These are phyloP conservation scores for Wickerhamiella siamensis DNA, from an alignment of 805 yeast species.

Conservation along the genomic window DNA sequence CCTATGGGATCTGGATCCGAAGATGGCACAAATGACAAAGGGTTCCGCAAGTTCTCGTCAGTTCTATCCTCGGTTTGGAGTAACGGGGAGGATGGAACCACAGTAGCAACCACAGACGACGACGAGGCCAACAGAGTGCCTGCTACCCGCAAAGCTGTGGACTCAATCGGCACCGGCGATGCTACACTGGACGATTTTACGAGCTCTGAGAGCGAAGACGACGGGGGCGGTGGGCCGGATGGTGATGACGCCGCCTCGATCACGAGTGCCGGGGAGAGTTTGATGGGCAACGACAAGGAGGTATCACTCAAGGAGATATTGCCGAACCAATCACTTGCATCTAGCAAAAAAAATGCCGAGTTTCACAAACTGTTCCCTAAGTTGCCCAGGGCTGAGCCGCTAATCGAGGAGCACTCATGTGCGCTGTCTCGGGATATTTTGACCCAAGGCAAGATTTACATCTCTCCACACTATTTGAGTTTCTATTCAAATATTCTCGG, in stretches of 20 bases:
- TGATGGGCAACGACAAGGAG: neutral
- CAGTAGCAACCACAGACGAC: neutral
- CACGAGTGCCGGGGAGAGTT: no score
- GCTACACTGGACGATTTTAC: conserved; percentile 1
- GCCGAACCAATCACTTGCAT: conserved; percentile 28
- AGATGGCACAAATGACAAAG: neutral
- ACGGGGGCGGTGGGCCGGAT: neutral
- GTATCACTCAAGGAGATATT: neutral
- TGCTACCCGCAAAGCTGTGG: neutral
- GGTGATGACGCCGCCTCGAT: no score
- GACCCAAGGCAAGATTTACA: conserved; percentile 73
- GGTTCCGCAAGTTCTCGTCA: neutral
- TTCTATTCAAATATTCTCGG: conserved; percentile 80
- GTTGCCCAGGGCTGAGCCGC: conserved; percentile 51
- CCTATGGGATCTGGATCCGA: no score
- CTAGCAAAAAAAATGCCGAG: conserved; percentile 48
- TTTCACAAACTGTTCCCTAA: conserved; percentile 64
- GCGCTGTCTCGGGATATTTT: conserved; percentile 78
- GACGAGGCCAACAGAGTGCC: neutral
- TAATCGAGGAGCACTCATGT: conserved; percentile 80
- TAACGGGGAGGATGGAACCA: neutral
- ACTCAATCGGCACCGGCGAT: conserved; percentile 1
- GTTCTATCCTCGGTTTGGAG: neutral
- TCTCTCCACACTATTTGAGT: conserved; percentile 64
- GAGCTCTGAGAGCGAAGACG: neutral